A percentile compares a stretch with the other conserved stretches of the same genome.
Conservation (phyloP, 805 yeast genomes). For the Brettanomyces naardenensis region DNA sequence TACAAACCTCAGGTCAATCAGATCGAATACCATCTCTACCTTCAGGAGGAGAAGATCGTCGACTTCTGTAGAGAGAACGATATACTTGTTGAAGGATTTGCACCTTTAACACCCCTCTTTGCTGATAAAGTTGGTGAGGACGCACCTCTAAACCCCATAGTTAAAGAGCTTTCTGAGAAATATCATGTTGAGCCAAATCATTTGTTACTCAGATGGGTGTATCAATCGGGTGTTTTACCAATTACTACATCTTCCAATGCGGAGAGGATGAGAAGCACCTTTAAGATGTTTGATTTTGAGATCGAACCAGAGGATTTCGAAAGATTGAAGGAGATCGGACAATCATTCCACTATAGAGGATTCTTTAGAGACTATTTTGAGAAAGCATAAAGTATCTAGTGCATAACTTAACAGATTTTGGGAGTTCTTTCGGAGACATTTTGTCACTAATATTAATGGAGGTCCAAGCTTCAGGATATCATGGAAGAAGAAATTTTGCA, state of each 20-base stretch:
- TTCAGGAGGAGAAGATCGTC: conserved; percentile 50
- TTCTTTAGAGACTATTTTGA: conserved; percentile 5
- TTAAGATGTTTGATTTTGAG: conserved; percentile 47
- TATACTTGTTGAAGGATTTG: conserved; percentile 54
- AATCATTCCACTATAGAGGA: conserved; percentile 5
- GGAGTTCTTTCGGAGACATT: too few species aligned
- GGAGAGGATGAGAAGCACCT: conserved; percentile 50
- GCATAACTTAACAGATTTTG: too few species aligned
- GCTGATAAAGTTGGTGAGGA: conserved; percentile 29
- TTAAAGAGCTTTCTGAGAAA: conserved; percentile 39
- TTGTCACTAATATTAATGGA: too few species aligned
- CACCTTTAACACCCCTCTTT: conserved; percentile 59
- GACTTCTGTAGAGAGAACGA: conserved; percentile 41
- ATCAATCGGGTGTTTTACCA: conserved; percentile 58
- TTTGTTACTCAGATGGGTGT: conserved; percentile 62
- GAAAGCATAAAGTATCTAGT: too few species aligned
- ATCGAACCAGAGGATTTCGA: conserved; percentile 44
- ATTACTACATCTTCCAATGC: conserved; percentile 62
- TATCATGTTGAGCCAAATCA: conserved; percentile 52
- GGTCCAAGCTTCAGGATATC: too few species aligned
- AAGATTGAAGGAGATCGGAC: conserved; percentile 35
- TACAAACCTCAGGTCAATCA: conserved; percentile 57
- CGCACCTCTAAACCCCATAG: conserved; percentile 31
- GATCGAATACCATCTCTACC: conserved; percentile 60
- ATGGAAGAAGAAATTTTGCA: too few species aligned